Evolutionary conservation across 352 stramenopile species (phyloP).

Genomic region (Pythium chondricola): DNA sequence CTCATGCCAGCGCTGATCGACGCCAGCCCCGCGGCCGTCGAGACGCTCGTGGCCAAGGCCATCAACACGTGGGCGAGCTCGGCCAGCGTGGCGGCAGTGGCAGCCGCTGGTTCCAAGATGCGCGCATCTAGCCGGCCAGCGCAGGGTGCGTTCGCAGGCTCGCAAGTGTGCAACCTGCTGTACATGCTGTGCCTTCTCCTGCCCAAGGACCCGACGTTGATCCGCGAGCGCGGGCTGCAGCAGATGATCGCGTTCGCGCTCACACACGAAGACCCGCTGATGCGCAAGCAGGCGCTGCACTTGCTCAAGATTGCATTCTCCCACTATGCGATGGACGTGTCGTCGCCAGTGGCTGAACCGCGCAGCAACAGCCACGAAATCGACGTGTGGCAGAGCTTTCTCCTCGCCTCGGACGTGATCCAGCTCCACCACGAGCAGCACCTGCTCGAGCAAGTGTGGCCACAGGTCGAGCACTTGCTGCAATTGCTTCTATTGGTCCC

Average conservation of each 20-base stretch:
- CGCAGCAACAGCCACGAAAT: conserved; percentile 6
- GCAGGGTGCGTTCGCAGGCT: conserved; percentile 7
- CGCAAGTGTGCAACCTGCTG: conserved; percentile 39
- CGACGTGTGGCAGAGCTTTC: conserved; percentile 58
- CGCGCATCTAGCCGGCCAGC: conserved; percentile 7
- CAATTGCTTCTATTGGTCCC: conserved; percentile 15
- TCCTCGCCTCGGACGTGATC: conserved; percentile 73
- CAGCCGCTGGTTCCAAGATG: conserved; percentile 2
- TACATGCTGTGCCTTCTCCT: conserved; percentile 60
- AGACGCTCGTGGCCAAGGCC: conserved; percentile 8
- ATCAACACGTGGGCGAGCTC: conserved; percentile 16
- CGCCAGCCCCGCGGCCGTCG: conserved; percentile 3
- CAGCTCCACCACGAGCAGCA: conserved; percentile 82
- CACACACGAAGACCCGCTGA: conserved; percentile 37
- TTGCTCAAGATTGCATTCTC: conserved; percentile 63
- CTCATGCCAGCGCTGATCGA: conserved; percentile 38
- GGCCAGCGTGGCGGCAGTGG: conserved; percentile 3
- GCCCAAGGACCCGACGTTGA: conserved; percentile 34
- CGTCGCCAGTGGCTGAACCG: too few relatives aligned
- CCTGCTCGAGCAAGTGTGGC: conserved; percentile 79
- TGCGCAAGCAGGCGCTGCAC: conserved; percentile 67
- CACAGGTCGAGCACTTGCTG: conserved; percentile 55
- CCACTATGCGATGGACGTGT: conserved; percentile 26
- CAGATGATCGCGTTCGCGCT: conserved; percentile 46
- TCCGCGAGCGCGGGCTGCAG: conserved; percentile 33